phyloP scores from a whole-genome alignment of 2,329 filamentous ascomycete genomes.

The Cladosporium cucumerinum region DNA sequence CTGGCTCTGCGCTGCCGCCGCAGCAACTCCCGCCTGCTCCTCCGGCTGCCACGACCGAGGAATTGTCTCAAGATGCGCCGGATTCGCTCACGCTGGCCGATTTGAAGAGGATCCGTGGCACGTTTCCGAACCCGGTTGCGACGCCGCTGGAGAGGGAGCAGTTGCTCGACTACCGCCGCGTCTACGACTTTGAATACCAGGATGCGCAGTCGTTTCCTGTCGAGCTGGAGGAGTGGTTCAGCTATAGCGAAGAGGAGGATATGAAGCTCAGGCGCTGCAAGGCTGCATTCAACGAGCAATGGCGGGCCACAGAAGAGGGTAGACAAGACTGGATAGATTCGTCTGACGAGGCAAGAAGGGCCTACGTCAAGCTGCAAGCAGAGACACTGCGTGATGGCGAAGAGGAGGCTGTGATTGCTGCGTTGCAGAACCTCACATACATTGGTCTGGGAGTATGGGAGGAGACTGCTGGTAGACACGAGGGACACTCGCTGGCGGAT shows the following conservation, averaged over 20 bases:
- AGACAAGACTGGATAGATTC: conserved; percentile 64
- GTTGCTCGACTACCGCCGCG: conserved; percentile 31
- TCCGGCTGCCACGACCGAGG: conserved; percentile 34
- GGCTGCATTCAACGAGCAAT: conserved; percentile 72
- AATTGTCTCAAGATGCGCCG: conserved; percentile 35
- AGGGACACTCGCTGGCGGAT: conserved; percentile 27
- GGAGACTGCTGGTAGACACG: conserved; percentile 44
- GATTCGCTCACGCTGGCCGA: conserved; percentile 49
- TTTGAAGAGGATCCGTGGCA: conserved; percentile 43
- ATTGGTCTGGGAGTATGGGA: conserved; percentile 49
- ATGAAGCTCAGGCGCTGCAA: conserved; percentile 72
- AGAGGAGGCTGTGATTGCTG: conserved; percentile 32
- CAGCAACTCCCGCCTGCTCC: conserved; percentile 41
- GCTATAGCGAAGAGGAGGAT: conserved; percentile 83
- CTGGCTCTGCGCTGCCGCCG: conserved; percentile 39
- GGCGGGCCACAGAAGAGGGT: conserved; percentile 47
- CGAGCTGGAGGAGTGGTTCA: conserved; percentile 97
- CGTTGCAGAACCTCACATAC: conserved; percentile 46
- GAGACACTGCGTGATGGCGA: conserved; percentile 32
- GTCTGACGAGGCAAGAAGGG: conserved; percentile 52
- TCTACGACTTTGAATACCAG: conserved; percentile 72
- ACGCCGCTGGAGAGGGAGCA: conserved; percentile 26
- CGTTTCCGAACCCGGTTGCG: conserved; percentile 37
- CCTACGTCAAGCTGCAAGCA: conserved; percentile 54
- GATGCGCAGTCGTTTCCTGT: conserved; percentile 64